A percentile compares a stretch with the other conserved stretches of the same genome.
Conservation (phyloP, 768 basidiomycete genomes). For the Erythrobasidium yunnanense region DNA sequence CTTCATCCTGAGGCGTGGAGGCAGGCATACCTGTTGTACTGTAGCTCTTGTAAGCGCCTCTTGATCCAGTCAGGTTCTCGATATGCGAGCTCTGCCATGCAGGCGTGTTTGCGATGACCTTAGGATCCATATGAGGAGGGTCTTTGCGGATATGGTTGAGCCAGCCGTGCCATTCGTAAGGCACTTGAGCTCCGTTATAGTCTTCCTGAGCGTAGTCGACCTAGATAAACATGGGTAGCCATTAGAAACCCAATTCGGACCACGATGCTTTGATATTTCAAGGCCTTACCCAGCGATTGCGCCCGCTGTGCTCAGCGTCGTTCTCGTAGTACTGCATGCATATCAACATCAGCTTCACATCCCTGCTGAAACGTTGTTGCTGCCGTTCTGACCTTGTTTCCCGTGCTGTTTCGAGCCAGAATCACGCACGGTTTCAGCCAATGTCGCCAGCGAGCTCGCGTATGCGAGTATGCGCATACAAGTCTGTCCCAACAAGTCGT, state of each 20-base stretch:
- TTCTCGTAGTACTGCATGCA: slow-evolving; percentile 71
- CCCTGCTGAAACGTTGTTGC: neutral
- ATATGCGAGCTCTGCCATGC: slow-evolving; percentile 12
- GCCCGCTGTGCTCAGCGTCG: slow-evolving; percentile 49
- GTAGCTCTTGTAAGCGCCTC: slow-evolving; percentile 22
- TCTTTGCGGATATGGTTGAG: slow-evolving; percentile 75
- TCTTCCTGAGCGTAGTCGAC: slow-evolving; percentile 80
- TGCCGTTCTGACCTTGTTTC: neutral
- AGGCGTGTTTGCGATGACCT: slow-evolving; percentile 45
- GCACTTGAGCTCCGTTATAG: slow-evolving; percentile 82
- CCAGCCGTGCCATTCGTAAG: slow-evolving; percentile 97
- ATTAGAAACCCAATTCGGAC: too few relatives aligned
- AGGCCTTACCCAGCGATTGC: slow-evolving; percentile 68
- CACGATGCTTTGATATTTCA: too few relatives aligned
- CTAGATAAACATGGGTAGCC: too few relatives aligned
- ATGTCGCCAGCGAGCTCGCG: too few relatives aligned
- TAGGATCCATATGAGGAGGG: slow-evolving; percentile 62
- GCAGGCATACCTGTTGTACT: neutral
- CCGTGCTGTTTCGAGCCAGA: too few relatives aligned
- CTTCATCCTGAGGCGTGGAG: neutral
- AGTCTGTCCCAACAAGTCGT: slow-evolving; percentile 19
- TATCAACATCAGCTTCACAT: too few relatives aligned
- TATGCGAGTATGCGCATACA: slow-evolving; percentile 89
- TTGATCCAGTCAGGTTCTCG: slow-evolving; percentile 19
- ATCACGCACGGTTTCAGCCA: too few relatives aligned